Evolutionary conservation across 352 stramenopile species (phyloP), one percentile per base, ranked within the genome.

Genomic region (Globisporangium apiculatum): DNA sequence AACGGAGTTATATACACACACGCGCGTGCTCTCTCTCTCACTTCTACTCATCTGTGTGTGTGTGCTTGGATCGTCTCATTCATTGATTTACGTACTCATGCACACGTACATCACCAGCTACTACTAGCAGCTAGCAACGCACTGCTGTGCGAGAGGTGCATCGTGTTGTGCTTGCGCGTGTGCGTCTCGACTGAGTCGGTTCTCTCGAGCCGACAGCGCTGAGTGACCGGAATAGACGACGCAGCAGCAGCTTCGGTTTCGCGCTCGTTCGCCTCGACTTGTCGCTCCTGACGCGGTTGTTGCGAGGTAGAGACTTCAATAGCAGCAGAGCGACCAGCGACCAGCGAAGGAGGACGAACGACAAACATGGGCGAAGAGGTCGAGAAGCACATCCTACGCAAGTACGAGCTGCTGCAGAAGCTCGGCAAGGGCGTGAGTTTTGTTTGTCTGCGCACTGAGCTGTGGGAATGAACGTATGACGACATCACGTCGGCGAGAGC

Each of bases 321-420:
- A 51, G 47, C 47, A 51, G 17, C 17, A 37, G 42, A 24, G 18
- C 18, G n/a, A n/a, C n/a, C n/a, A n/a, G n/a, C n/a, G n/a, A 24
- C 18, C 1, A 24, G 18, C 18, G 18, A 24, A 24, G 18, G 18
- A 24, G 18, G 18, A 24, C 18, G 14, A 48, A 37, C n/a, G 48
- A 6, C 14, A 9, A 61, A 46, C 57, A 98, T 98, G 90, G 83
- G 81, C 7, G 91, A 98, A 73, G 87, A 96, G 64, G 85, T 97
- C 53, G 89, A 98, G 66, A 92, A 91, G 60, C 91, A 97, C 64
- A 93, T 98, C 58, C 60, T 97, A 64, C 79, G 87, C 72, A 95
- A 96, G 68, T 97, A 97, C 65, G 89, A 98, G 71, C 74, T 98
- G 65, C 77, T 93, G 46, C 91, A 97, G 59, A 96, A 96, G 61